Conservation (phyloP, 805 yeast genomes). For the Candida rishiriensis region DNA sequence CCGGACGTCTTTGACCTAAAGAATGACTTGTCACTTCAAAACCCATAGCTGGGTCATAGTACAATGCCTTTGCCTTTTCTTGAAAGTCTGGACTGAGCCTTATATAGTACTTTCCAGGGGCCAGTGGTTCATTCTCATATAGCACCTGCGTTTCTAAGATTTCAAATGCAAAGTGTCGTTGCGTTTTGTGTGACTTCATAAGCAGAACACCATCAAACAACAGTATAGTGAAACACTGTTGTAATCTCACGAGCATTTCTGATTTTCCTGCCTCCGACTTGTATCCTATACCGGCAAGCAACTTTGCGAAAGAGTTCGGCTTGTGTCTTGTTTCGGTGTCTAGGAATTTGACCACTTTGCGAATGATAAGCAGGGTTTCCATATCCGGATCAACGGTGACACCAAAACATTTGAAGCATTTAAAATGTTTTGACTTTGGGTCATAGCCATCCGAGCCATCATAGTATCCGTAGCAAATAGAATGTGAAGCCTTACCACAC, state of each 20-base stretch:
- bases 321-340: neutral
- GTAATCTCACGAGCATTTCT: neutral
- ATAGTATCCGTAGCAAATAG: constrained; percentile 17
- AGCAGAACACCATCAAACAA: constrained; percentile 14
- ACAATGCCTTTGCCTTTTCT: constrained; percentile 2
- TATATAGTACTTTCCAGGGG: constrained; percentile 13
- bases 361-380: constrained; percentile 15
- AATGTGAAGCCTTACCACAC: constrained; percentile 16
- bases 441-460: neutral
- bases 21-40: neutral
- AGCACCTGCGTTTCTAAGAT: constrained; percentile 13
- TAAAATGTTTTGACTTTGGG: neutral
- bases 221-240: constrained; percentile 9
- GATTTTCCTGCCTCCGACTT: neutral
- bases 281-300: constrained; percentile 7
- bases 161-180: constrained; percentile 8
- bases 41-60: constrained; percentile 4
- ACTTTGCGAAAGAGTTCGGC: constrained; percentile 2
- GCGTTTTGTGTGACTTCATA: constrained; percentile 7
- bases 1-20: neutral
- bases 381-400: constrained; percentile 14
- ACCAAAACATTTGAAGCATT: constrained; percentile 13
- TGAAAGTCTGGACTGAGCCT: constrained; percentile 2
- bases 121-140: constrained; percentile 9
- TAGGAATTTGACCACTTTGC: constrained; percentile 15